Percentiles rank a stretch among this genome's conserved stretches.
These are phyloP conservation scores for Coffea canephora DNA, from an alignment of 257 asterid species.

Conservation along the genomic window DNA sequence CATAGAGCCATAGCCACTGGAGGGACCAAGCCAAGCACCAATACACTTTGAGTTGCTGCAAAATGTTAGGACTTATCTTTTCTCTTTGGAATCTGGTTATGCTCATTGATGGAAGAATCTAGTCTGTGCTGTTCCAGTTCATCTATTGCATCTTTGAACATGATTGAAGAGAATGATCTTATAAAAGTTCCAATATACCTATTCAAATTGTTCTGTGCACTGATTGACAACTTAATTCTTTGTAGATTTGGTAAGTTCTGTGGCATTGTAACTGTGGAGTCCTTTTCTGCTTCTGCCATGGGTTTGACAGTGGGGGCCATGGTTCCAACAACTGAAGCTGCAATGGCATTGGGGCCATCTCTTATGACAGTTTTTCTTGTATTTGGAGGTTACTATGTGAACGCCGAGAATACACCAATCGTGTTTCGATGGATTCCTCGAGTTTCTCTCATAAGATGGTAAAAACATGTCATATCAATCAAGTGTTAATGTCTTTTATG, in stretches of 20 bases:
- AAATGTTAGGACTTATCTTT: not conserved
- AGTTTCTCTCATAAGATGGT: constrained; percentile 93
- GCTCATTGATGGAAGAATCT: not conserved
- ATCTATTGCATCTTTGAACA: not conserved
- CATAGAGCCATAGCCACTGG: not conserved
- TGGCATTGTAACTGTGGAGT: constrained; percentile 80
- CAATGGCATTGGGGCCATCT: constrained; percentile 93
- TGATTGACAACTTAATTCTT: constrained; percentile 15
- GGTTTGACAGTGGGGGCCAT: constrained; percentile 98
- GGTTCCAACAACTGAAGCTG: constrained; percentile 96
- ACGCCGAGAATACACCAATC: constrained; percentile 85
- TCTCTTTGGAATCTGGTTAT: not conserved
- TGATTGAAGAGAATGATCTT: not conserved
- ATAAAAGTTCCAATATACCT: not conserved
- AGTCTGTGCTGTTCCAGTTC: not conserved
- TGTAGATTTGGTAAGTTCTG: constrained; percentile 85
- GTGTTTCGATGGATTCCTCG: constrained; percentile 95
- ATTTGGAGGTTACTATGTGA: constrained; percentile 94
- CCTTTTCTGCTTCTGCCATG: constrained; percentile 97
- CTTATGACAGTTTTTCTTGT: constrained; percentile 96
- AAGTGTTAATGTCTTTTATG: not conserved
- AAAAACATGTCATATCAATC: constrained; percentile 12
- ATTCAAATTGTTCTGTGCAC: not conserved
- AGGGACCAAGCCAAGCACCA: not conserved
- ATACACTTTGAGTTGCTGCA: not conserved